Evolutionary conservation across 2,329 filamentous ascomycete species (phyloP).

Genomic region (Xylaria sp.): DNA sequence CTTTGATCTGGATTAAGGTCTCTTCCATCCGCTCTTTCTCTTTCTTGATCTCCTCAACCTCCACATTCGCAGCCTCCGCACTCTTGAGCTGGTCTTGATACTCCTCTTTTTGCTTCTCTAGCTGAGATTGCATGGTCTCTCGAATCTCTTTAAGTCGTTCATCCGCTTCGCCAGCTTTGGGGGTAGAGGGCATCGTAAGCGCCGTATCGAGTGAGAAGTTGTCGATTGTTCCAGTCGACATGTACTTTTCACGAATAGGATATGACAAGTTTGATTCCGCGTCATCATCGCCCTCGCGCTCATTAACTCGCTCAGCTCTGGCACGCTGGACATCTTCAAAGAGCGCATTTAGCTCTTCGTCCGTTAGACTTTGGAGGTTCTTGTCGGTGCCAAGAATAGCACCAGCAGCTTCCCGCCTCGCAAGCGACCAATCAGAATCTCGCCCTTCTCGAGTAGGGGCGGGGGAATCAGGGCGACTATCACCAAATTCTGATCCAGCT

Average conservation of each 20-base stretch:
- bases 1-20: slow-evolving; percentile 79
- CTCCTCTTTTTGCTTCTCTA: slow-evolving; percentile 86
- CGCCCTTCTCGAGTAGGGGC: slow-evolving; percentile 74
- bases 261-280: slow-evolving; percentile 90
- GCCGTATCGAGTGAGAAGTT: slow-evolving; percentile 96
- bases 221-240: slow-evolving; percentile 93
- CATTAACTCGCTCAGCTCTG: slow-evolving; percentile 77
- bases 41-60: slow-evolving; percentile 83
- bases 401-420: slow-evolving; percentile 89
- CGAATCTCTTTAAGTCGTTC: slow-evolving; percentile 78
- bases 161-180: slow-evolving; percentile 80
- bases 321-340: slow-evolving; percentile 95
- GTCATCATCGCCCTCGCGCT: slow-evolving; percentile 86
- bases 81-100: slow-evolving; percentile 81
- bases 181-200: slow-evolving; percentile 93
- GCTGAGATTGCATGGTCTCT: slow-evolving; percentile 84
- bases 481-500: slow-evolving; percentile 80
- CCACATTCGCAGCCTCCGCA: slow-evolving; percentile 78
- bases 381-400: slow-evolving; percentile 91
- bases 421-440: slow-evolving; percentile 95
- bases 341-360: slow-evolving; percentile 92
- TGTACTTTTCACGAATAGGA: slow-evolving; percentile 90
- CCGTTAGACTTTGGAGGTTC: slow-evolving; percentile 87
- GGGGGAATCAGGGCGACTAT: slow-evolving; percentile 83
- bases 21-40: slow-evolving; percentile 90